Evolutionary conservation across 306 rosid species (phyloP).

Genomic region (Rosa persica): DNA sequence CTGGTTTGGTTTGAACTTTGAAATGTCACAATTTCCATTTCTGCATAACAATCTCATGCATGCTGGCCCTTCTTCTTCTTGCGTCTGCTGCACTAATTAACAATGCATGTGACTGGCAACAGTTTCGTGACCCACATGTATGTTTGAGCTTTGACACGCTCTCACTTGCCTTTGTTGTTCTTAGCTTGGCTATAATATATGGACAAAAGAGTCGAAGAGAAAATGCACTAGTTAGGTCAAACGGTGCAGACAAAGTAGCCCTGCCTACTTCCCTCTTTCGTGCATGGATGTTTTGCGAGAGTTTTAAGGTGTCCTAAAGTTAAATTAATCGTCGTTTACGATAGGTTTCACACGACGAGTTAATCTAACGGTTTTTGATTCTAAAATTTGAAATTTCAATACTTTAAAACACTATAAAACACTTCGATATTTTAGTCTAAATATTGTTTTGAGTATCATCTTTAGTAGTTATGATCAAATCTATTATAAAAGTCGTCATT

Average conservation of each 20-base stretch:
- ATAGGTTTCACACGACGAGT: background rate
- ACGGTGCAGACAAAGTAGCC: background rate
- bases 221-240: background rate
- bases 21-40: background rate
- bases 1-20: background rate
- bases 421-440: too few relatives aligned
- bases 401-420: too few relatives aligned
- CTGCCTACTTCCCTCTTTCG: background rate
- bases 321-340: background rate
- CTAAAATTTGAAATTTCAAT: too few relatives aligned
- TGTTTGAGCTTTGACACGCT: background rate
- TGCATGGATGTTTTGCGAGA: background rate
- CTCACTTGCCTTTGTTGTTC: background rate
- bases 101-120: slow-evolving; percentile 4
- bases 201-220: background rate
- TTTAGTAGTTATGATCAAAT: too few relatives aligned
- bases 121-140: slow-evolving; percentile 2
- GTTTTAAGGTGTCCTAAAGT: background rate
- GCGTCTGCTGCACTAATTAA: background rate
- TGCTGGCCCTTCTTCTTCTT: background rate
- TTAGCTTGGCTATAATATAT: background rate
- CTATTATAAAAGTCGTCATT: too few relatives aligned
- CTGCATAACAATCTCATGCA: slow-evolving; percentile 10
- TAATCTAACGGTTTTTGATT: background rate
- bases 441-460: too few relatives aligned